Conservation (phyloP, 495 filamentous ascomycete genomes). For the Tuber umbilicatum region DNA sequence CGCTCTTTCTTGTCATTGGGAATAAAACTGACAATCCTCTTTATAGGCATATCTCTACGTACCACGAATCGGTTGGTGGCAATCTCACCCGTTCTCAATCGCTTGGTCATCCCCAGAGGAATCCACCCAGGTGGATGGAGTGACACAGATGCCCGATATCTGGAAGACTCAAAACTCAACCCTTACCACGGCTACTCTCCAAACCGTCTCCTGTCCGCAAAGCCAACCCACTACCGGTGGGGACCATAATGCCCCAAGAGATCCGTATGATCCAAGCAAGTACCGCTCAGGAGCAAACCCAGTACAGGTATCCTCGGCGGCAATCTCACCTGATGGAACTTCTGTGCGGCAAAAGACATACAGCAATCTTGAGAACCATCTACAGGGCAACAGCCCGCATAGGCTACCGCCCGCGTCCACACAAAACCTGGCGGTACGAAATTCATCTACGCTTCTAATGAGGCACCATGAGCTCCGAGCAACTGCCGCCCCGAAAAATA, state of each 20-base stretch:
- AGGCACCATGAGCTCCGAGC: constrained; percentile 24
- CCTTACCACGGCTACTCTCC: constrained; percentile 10
- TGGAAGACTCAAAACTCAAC: constrained; percentile 5
- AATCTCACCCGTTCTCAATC: constrained; percentile 88
- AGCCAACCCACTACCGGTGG: not conserved
- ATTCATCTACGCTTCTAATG: constrained; percentile 15
- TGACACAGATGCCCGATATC: constrained; percentile 1
- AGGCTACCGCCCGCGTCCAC: not conserved
- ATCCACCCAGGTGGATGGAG: constrained; percentile 3
- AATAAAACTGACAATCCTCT: constrained; percentile 15
- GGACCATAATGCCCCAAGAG: constrained; percentile 11
- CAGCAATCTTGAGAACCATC: not conserved
- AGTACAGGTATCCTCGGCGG: constrained; percentile 3
- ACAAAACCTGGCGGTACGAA: constrained; percentile 10
- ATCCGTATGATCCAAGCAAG: not conserved
- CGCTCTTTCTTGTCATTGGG: not conserved
- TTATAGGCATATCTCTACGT: constrained; percentile 67
- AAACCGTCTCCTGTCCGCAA: constrained; percentile 14
- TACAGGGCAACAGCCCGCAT: not conserved
- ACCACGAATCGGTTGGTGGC: constrained; percentile 65
- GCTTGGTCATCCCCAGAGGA: constrained; percentile 58
- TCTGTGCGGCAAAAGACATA: constrained; percentile 11
- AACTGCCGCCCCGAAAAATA: constrained; percentile 17
- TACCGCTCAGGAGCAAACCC: not conserved
- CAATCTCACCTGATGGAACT: constrained; percentile 3